Conservation (phyloP, 2,329 filamentous ascomycete species). For the Annulohypoxylon truncatum region DNA sequence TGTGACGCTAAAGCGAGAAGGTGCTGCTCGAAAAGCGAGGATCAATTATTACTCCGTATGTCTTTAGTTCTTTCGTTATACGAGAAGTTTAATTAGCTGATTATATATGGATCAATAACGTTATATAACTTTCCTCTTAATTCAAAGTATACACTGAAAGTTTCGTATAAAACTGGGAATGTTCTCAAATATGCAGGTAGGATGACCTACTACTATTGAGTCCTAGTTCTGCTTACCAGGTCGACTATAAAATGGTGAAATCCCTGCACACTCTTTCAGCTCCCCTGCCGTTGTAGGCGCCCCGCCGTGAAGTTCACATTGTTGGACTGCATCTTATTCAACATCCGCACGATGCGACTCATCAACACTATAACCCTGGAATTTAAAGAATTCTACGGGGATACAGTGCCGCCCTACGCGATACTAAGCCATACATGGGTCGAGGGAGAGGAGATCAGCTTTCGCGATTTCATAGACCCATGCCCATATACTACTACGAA, state of each 20-base stretch:
- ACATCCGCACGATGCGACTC: slow-evolving; percentile 31
- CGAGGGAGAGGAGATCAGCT: slow-evolving; percentile 36
- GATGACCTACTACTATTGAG: neutral
- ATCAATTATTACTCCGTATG: no score
- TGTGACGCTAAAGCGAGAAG: no score
- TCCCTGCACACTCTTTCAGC: neutral
- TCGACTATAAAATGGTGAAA: neutral
- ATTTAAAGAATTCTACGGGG: slow-evolving; percentile 33
- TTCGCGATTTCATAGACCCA: slow-evolving; percentile 5
- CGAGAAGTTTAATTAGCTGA: no score
- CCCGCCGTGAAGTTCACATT: neutral
- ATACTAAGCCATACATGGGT: slow-evolving; percentile 42
- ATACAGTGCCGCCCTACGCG: slow-evolving; percentile 30
- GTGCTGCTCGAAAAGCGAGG: no score
- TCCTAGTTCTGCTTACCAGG: neutral
- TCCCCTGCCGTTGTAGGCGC: neutral
- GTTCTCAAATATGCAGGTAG: no score
- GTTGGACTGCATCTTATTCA: neutral
- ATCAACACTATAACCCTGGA: slow-evolving; percentile 31
- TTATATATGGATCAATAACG: no score
- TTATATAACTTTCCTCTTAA: no score
- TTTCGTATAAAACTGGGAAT: no score
- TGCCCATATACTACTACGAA: slow-evolving; percentile 5
- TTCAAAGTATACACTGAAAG: no score
- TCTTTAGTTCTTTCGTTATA: no score